Evolutionary conservation across 2,329 filamentous ascomycete species (phyloP), one percentile per base, ranked within the genome.

Genomic region (Tolypocladium nubicola): DNA sequence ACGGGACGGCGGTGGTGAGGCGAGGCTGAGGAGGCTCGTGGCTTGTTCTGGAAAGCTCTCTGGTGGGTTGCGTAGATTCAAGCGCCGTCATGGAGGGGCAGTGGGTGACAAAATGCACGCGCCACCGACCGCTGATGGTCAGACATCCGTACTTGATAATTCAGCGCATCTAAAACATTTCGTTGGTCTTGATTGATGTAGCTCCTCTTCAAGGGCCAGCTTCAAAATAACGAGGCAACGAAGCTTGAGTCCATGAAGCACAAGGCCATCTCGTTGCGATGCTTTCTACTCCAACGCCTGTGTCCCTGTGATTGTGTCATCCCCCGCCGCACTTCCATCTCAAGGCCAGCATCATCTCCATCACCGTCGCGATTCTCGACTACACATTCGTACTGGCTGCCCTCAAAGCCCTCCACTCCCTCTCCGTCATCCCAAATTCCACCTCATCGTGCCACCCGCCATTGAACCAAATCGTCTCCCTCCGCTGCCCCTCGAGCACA

Each of bases 401-500:
- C 38, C 60, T 58, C 61, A 62, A 37, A 16, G 37, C 54, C 45
- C 60, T 59, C 73, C 72, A 74, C 56, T 76, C 73, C 1, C 63
- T 53, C 56, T 74, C 70, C 43, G 74, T 60, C 63, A 75, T 75
- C 8, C 66, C 67, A 52, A 73, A 66, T n/a, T 66, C 58, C 35
- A 75, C 55, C 26, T 65, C 58, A 52, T 73, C 68, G 52, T 65
- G 61, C 68, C 68, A 79, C 23, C 65, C 61, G 4, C 76, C 69
- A 62, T 80, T 71, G 74, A 73, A 61, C 33, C 57, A 66, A 10
- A 59, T 57, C 3, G 52, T 55, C 56, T 66, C 60, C 58, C 73
- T 66, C 60, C 67, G 69, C 16, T 71, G 61, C 0, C 76, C 76
- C 62, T 81, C 76, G 4, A 65, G 57, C 57, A 65, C 66, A 58